Evolutionary conservation across 805 yeast genomes (phyloP).

Genomic region (Soucietia sequanensis): DNA sequence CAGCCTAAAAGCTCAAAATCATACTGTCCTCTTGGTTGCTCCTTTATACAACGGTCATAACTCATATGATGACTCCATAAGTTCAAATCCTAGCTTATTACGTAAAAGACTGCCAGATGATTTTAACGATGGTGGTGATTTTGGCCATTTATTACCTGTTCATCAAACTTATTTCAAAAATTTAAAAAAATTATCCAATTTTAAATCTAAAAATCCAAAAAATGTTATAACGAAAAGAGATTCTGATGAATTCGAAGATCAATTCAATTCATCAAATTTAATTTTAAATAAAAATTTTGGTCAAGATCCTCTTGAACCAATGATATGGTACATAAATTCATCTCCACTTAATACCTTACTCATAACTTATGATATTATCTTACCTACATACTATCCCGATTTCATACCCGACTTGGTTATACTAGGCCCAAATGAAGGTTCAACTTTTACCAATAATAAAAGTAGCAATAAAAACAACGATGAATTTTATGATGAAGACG

Average conservation of each 20-base stretch:
- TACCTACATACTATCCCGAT: constrained; percentile 22
- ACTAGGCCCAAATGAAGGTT: constrained; percentile 34
- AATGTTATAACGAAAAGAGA: constrained; percentile 12
- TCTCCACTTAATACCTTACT: constrained; percentile 22
- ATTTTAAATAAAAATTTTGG: constrained; percentile 19
- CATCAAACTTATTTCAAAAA: constrained; percentile 28
- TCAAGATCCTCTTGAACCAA: constrained; percentile 31
- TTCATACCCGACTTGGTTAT: constrained; percentile 32
- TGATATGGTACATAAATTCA: constrained; percentile 34
- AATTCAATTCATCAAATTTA: constrained; percentile 1
- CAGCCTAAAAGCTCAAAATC: constrained; percentile 26
- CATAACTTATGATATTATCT: constrained; percentile 23
- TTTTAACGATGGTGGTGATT: constrained; percentile 30
- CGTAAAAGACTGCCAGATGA: constrained; percentile 1
- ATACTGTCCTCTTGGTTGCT: constrained; percentile 31
- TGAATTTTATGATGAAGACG: constrained; percentile 4
- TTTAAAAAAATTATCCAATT: constrained; percentile 9
- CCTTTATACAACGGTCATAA: constrained; percentile 23
- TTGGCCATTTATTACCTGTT: constrained; percentile 29
- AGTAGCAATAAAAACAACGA: background rate
- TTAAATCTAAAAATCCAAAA: constrained; percentile 17
- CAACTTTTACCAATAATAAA: constrained; percentile 1
- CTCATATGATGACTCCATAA: background rate
- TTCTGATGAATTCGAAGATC: background rate
- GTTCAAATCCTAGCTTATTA: background rate